Evolutionary conservation across 2,329 filamentous ascomycete species (phyloP), one percentile per base, ranked within the genome.

Genomic region (Cladobotryum protrusum): DNA sequence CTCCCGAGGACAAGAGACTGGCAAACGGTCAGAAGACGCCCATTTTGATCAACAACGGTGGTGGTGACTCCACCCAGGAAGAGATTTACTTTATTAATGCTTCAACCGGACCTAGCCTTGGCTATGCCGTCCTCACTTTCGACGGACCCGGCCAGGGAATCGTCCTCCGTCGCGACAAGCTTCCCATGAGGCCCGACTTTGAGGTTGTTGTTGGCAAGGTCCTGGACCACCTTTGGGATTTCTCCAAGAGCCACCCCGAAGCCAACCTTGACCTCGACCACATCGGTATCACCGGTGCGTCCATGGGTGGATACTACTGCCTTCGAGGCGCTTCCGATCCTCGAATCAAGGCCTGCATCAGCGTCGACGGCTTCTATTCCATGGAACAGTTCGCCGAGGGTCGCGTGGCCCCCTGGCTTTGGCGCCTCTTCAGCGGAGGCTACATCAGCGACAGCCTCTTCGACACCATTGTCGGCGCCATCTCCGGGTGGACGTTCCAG

Each of bases 121-220:
- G 73, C 2, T 72, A 63, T 56, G 73, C 76, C 47, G 62, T 65
- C 29, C 63, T 75, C 9, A 68, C 68, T 0, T 77, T 72, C 53
- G 73, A 76, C 42, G 74, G 73, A 0, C 73, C 73, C 0, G 73
- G 73, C 0, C 73, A 76, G 53, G 63, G 65, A 3, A 67, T 61
- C 0, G 66, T 71, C 2, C 66, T 69, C 9, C 66, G 73, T 1
- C 50, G 67, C 0, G 69, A 76, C 35, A 56, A 62, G 3, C 42
- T 74, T 1, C 71, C 68, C 3, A 76, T 75, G 54, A 72, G 72
- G 15, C 63, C 63, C 0, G 63, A 74, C 17, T 75, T 72, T 72
- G 69, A 72, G 56, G 59, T 51, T 6, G 71, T 70, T 0, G 60
- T 70, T 4, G 67, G 62, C 0, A 71, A 71, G 0, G 58, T 74